Conservation (phyloP, 495 filamentous ascomycete species). For the Daldinia decipiens region DNA sequence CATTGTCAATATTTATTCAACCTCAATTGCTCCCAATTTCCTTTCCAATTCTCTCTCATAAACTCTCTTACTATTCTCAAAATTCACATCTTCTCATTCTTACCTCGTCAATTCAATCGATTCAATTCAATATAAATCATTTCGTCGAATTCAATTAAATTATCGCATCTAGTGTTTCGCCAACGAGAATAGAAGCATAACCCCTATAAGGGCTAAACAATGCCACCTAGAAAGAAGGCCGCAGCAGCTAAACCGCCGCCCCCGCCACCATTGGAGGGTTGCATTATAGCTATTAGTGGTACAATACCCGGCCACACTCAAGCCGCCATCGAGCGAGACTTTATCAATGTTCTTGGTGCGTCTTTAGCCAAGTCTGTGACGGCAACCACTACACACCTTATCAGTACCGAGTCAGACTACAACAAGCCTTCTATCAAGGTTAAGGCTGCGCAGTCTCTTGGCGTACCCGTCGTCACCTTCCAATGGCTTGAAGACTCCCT, state of each 20-base stretch:
- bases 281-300: constrained; percentile 69
- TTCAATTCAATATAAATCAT: not conserved
- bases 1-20: constrained; percentile 24
- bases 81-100: not conserved
- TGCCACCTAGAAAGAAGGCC: constrained; percentile 15
- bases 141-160: not conserved
- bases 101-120: not conserved
- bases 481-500: constrained; percentile 70
- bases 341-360: constrained; percentile 62
- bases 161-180: not conserved
- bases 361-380: constrained; percentile 58
- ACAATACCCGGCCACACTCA: constrained; percentile 67
- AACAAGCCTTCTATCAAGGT: constrained; percentile 62
- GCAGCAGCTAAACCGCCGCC: constrained; percentile 32
- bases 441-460: constrained; percentile 57
- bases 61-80: not conserved
- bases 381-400: constrained; percentile 66
- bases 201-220: not conserved
- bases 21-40: not conserved
- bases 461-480: constrained; percentile 67
- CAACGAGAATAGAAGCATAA: not conserved
- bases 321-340: constrained; percentile 50
- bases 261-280: constrained; percentile 52
- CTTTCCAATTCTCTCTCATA: not conserved
- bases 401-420: constrained; percentile 65